Base-by-base conservation (phyloP, 2,329 filamentous ascomycete genomes). In the Aspergillus ochraceoroseus region DNA sequence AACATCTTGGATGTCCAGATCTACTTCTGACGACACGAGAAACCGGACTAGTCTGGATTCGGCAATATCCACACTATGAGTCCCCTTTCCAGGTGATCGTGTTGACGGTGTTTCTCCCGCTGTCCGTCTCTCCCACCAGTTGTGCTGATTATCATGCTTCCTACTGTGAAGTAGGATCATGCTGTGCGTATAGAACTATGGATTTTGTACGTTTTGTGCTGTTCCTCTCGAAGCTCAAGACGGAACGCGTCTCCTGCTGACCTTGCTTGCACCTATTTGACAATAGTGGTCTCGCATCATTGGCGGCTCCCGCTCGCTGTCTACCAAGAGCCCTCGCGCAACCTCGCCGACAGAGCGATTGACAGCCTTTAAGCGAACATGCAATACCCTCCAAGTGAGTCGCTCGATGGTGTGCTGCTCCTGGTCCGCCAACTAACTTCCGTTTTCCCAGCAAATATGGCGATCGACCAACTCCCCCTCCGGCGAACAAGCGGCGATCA, bases 261-360 rank as follows among this genome's bases (percentile, higher is more conserved):
- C 15, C 36, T 32, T n/a, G 3, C 20, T n/a, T n/a, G 18, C 33
- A 32, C 39, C 32, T 20, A 40, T 17, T 15, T 44, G 51, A 51
- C 17, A n/a, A 28, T 52, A 79, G 76, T 79, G 75, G 73, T 74
- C 76, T 60, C 74, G 78, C 60, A 69, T 82, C 53, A 72, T 82
- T 50, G 77, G 77, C 58, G 75, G 76, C 54, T 66, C 69, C 40
- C 70, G 71, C 51, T 58, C 63, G 36, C 56, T 65, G 47, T 58
- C 68, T 28, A 56, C 59, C 49, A 76, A 74, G 61, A 70, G 71
- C 59, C 67, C 69, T 38, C 65, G 67, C 25, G 62, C 70, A 44
- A 74, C 74, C 56, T 74, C 75, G 49, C 74, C 77, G 15, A 73
- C 76, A 47, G 74, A 80, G 57, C 75, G 79, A 53, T 70, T 82